A percentile compares a stretch with the other conserved stretches of the same genome.
Conservation (phyloP, 768 basidiomycete genomes). For the Fomitopsis serialis region DNA sequence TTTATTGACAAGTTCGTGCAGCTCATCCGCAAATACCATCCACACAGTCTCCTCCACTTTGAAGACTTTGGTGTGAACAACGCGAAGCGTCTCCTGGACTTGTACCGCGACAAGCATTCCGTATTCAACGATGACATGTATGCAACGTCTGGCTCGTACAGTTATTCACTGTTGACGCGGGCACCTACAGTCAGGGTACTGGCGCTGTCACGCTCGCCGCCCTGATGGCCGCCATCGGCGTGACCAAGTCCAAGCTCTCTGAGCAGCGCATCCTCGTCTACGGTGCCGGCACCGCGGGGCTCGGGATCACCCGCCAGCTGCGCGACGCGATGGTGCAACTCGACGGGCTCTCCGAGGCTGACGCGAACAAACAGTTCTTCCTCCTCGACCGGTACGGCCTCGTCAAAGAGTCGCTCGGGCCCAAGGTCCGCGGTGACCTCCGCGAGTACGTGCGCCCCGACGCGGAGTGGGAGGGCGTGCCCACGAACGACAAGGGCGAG, state of each 20-base stretch:
- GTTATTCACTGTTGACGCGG: background rate
- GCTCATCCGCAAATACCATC: slow-evolving; percentile 67
- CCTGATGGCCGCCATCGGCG: slow-evolving; percentile 61
- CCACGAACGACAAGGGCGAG: slow-evolving; percentile 32
- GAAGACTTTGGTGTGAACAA: slow-evolving; percentile 84
- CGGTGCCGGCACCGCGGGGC: slow-evolving; percentile 78
- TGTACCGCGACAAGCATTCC: slow-evolving; percentile 57
- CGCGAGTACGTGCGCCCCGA: slow-evolving; percentile 53
- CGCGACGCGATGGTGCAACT: slow-evolving; percentile 66
- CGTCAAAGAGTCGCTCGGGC: slow-evolving; percentile 44
- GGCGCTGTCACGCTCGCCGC: slow-evolving; percentile 71
- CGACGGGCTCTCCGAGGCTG: slow-evolving; percentile 41
- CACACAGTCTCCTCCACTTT: slow-evolving; percentile 67
- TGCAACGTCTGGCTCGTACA: slow-evolving; percentile 2
- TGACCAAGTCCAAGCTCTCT: slow-evolving; percentile 56
- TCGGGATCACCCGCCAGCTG: slow-evolving; percentile 74
- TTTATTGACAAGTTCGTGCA: slow-evolving; percentile 83
- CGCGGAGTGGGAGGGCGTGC: slow-evolving; percentile 45
- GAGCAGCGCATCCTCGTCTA: slow-evolving; percentile 78
- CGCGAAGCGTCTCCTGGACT: slow-evolving; percentile 60
- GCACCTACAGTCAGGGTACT: slow-evolving; percentile 54
- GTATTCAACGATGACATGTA: slow-evolving; percentile 87
- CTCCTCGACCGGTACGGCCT: slow-evolving; percentile 68
- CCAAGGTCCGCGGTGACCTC: slow-evolving; percentile 41
- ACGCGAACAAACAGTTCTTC: slow-evolving; percentile 66